phyloP scores from a whole-genome alignment of 192 early-diverging fungal genomes.

The Phycomyces nitens region DNA sequence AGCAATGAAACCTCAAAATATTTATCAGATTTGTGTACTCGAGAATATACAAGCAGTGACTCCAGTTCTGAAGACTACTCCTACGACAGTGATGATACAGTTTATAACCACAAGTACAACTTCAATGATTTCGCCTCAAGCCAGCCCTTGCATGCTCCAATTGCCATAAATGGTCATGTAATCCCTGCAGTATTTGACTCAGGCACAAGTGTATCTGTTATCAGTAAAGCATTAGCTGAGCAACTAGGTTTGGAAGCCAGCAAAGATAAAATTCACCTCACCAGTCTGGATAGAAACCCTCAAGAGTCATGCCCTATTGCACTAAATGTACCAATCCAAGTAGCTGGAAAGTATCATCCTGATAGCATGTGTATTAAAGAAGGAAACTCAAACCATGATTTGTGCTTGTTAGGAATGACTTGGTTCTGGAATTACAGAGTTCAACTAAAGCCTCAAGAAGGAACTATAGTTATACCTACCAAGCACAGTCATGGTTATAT shows the following conservation, averaged over 20 bases:
- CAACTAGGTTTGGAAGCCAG: background rate
- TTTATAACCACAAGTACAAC: too few species aligned
- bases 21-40: too few species aligned
- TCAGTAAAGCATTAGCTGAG: background rate
- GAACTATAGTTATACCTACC: background rate
- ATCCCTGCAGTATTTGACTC: slow-evolving; percentile 1
- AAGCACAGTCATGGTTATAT: background rate
- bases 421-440: background rate
- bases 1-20: too few species aligned
- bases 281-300: background rate
- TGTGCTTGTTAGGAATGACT: too few species aligned
- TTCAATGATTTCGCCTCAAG: too few species aligned
- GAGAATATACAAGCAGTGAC: too few species aligned
- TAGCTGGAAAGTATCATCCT: background rate
- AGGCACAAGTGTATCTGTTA: slow-evolving; percentile 7
- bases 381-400: background rate
- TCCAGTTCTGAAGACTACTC: too few species aligned
- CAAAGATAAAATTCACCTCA: background rate
- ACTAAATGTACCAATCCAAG: background rate
- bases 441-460: background rate
- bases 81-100: too few species aligned
- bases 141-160: too few species aligned
- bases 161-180: background rate
- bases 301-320: background rate
- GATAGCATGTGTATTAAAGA: background rate